phyloP scores from a whole-genome alignment of 1,284 basidiomycete genomes.

The Sporisorium iseilematis-ciliati region DNA sequence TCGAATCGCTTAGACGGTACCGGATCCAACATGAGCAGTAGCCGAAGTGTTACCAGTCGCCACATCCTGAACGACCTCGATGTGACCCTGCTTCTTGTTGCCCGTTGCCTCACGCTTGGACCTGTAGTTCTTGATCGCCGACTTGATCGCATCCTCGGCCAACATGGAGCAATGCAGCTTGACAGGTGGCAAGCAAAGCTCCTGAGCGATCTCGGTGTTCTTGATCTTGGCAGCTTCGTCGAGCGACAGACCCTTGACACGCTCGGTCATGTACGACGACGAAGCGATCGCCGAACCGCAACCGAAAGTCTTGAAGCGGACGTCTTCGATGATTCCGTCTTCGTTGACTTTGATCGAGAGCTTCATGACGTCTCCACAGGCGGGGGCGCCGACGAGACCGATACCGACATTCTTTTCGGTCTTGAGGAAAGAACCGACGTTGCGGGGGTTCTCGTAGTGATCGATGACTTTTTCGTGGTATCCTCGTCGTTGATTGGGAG shows the following conservation, averaged over 20 bases:
- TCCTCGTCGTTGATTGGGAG: constrained; percentile 44
- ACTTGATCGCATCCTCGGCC: constrained; percentile 94
- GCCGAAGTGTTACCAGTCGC: constrained; percentile 78
- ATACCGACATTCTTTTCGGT: constrained; percentile 91
- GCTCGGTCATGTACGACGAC: constrained; percentile 79
- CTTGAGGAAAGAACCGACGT: constrained; percentile 90
- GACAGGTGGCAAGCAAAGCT: constrained; percentile 86
- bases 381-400: constrained; percentile 96
- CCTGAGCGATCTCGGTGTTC: constrained; percentile 99
- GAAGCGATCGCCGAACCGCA: constrained; percentile 98
- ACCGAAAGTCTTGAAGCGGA: constrained; percentile 82
- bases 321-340: constrained; percentile 91
- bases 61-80: constrained; percentile 81
- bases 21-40: constrained; percentile 75
- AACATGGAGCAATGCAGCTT: constrained; percentile 85
- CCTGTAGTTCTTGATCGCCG: constrained; percentile 69
- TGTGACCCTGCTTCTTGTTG: constrained; percentile 74
- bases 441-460: constrained; percentile 70
- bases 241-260: constrained; percentile 92
- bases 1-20: constrained; percentile 43
- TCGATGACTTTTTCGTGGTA: constrained; percentile 70
- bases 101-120: constrained; percentile 60
- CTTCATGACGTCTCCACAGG: constrained; percentile 97
- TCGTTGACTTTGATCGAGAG: constrained; percentile 98
- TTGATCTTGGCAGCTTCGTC: constrained; percentile 96